Evolutionary conservation across 2,329 filamentous ascomycete genomes (phyloP).

Genomic region (Penicillium sp.): DNA sequence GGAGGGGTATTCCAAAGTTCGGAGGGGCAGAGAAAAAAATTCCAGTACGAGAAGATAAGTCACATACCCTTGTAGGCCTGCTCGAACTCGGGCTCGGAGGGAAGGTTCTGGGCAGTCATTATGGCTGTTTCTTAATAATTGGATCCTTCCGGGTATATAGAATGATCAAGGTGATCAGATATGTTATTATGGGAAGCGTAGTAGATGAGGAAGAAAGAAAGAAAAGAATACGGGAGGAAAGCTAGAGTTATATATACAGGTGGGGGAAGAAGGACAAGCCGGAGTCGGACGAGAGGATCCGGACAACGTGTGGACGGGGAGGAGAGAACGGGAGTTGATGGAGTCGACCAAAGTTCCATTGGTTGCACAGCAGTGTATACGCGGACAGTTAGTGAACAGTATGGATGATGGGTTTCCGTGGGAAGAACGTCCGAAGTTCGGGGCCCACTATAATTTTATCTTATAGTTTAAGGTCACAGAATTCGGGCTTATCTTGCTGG

Average conservation of each 20-base stretch:
- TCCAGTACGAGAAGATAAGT: background rate
- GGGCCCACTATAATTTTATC: conserved; percentile 30
- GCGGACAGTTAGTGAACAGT: conserved; percentile 2
- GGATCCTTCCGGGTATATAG: background rate
- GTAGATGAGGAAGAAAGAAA: conserved; percentile 12
- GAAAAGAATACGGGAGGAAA: conserved; percentile 13
- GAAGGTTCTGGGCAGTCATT: conserved; percentile 73
- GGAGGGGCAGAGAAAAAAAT: conserved; percentile 2
- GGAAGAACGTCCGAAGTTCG: conserved; percentile 35
- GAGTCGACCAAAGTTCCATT: conserved; percentile 1
- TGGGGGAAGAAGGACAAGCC: conserved; percentile 20
- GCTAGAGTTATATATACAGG: conserved; percentile 26
- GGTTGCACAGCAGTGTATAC: conserved; percentile 9
- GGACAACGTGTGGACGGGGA: conserved; percentile 14
- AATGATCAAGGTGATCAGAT: conserved; percentile 7
- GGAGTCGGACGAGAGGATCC: conserved; percentile 33
- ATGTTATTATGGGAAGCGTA: conserved; percentile 7
- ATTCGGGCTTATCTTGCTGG: conserved; percentile 32
- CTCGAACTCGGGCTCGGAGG: conserved; percentile 93
- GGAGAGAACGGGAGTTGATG: conserved; percentile 7
- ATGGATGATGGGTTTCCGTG: conserved; percentile 13
- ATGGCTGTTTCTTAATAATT: conserved; percentile 9
- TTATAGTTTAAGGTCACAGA: conserved; percentile 39
- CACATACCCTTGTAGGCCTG: conserved; percentile 89
- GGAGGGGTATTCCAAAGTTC: background rate